A percentile compares a stretch with the other conserved stretches of the same genome.
These are phyloP conservation scores for Umbilicus rupestris DNA, from an alignment of 164 flowering plant species.

Conservation along the genomic window DNA sequence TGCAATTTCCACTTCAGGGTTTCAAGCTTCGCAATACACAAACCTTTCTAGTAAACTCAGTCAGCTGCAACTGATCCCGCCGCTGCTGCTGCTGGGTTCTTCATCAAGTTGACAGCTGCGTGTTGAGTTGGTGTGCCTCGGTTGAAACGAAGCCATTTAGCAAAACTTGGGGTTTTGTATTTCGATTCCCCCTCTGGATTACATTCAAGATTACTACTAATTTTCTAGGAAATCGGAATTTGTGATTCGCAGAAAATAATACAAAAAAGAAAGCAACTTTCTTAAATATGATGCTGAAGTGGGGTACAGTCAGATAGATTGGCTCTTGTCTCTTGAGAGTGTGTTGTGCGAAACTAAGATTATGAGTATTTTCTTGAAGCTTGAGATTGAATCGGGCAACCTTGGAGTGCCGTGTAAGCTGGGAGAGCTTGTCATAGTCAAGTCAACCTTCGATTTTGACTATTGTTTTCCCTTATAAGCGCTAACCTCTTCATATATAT, in stretches of 20 bases:
- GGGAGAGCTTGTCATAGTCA: too few relatives aligned
- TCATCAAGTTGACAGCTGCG: background rate
- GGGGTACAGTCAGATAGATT: background rate
- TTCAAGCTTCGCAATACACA: background rate
- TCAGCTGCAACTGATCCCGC: background rate
- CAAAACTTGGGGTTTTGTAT: background rate
- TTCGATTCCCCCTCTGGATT: background rate
- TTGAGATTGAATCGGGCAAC: too few relatives aligned
- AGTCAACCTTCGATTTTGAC: too few relatives aligned
- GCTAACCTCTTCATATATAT: too few relatives aligned
- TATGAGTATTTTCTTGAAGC: too few relatives aligned
- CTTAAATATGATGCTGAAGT: background rate
- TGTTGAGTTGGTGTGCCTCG: background rate
- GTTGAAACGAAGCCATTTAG: conserved; percentile 2
- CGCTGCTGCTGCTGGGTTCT: too few relatives aligned
- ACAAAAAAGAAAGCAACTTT: background rate
- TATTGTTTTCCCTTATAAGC: too few relatives aligned
- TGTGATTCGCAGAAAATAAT: background rate
- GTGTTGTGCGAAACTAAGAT: too few relatives aligned
- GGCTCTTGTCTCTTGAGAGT: too few relatives aligned
- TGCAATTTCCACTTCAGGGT: background rate
- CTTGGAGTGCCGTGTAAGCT: too few relatives aligned
- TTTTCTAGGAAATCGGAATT: background rate
- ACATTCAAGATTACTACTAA: background rate
- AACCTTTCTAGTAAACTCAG: background rate